phyloP scores from a whole-genome alignment of 2,329 filamentous ascomycete genomes.

The Leptographium procerum region DNA sequence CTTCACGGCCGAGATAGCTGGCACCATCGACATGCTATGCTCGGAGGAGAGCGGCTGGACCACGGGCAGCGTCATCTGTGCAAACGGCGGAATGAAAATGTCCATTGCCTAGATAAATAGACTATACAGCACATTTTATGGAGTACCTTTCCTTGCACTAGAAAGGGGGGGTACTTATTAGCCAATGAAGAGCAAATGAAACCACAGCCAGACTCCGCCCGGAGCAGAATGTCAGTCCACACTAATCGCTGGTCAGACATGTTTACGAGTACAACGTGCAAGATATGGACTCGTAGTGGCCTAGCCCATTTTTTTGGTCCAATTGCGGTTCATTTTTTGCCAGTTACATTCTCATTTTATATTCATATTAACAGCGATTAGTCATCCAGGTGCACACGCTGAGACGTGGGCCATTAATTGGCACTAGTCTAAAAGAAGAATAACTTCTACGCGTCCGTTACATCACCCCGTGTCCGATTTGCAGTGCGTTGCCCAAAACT shows the following conservation, averaged over 20 bases:
- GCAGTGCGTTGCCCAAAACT: neutral
- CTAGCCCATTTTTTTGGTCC: no score
- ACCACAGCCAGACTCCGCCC: no score
- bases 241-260: no score
- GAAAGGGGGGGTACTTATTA: no score
- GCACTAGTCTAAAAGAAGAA: neutral
- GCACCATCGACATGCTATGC: slow-evolving; percentile 2
- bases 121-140: no score
- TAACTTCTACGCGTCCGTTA: neutral
- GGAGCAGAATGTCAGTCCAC: no score
- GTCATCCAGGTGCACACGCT: neutral
- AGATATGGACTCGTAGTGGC: no score
- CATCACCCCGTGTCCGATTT: neutral
- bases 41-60: neutral
- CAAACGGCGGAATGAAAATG: slow-evolving; percentile 5
- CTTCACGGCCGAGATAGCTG: slow-evolving; percentile 1
- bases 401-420: neutral
- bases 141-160: no score
- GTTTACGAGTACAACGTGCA: no score
- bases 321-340: no score
- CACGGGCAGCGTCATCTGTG: slow-evolving; percentile 3
- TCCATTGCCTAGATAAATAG: neutral
- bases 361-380: neutral
- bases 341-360: no score
- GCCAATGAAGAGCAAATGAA: no score